A percentile compares a stretch with the other conserved stretches of the same genome.
Conservation (phyloP, 306 rosid species). For the Boehmeria nivea region DNA sequence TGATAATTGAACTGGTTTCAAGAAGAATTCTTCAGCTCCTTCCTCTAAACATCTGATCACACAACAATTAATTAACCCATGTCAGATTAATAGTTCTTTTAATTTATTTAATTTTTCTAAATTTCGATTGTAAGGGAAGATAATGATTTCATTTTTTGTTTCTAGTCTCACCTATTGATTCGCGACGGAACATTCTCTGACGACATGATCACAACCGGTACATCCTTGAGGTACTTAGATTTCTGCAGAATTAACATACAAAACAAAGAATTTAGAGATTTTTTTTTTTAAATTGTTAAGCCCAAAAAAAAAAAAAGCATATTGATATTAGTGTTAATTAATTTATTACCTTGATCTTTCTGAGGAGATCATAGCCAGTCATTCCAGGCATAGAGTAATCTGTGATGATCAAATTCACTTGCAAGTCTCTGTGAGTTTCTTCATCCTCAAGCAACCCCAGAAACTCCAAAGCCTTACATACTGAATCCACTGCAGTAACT, state of each 20-base stretch:
- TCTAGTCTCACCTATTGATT: conserved; percentile 52
- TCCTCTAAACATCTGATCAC: conserved; percentile 75
- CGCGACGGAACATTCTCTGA: conserved; percentile 85
- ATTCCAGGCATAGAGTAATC: conserved; percentile 95
- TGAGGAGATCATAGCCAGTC: conserved; percentile 83
- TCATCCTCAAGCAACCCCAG: conserved; percentile 55
- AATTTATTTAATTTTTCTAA: not conserved
- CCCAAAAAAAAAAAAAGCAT: not conserved
- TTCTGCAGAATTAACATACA: conserved; percentile 36
- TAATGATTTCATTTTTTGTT: not conserved
- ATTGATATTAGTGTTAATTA: not conserved
- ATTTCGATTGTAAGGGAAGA: no score
- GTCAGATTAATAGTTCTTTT: not conserved
- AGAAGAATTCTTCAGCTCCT: conserved; percentile 77
- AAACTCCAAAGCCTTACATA: conserved; percentile 63
- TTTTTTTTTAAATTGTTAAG: not conserved
- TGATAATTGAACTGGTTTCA: conserved; percentile 70
- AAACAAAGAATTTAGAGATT: not conserved
- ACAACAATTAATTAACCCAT: not conserved
- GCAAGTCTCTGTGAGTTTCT: conserved; percentile 44
- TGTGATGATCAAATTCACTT: conserved; percentile 73
- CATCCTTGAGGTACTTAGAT: conserved; percentile 71
- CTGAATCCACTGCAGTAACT: conserved; percentile 89
- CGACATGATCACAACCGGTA: conserved; percentile 91
- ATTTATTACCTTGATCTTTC: conserved; percentile 59